phyloP scores from a whole-genome alignment of 345 rosid species.

The Clarkia xantiana region DNA sequence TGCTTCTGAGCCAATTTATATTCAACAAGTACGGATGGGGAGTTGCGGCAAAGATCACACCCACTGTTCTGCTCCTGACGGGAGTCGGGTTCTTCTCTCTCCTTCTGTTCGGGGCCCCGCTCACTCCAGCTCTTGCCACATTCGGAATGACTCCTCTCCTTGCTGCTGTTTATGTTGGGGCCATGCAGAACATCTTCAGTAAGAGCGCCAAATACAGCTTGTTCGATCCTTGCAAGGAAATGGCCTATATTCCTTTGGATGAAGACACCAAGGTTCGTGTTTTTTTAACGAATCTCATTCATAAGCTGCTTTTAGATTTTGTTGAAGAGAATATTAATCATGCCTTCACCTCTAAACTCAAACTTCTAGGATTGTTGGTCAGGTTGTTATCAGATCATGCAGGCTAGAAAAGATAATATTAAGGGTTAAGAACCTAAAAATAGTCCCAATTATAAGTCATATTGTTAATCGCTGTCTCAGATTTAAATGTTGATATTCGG shows the following conservation, averaged over 20 bases:
- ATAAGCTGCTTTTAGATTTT: no score
- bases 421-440: no score
- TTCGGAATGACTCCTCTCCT: slow-evolving; percentile 94
- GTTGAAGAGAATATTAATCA: no score
- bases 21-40: slow-evolving; percentile 94
- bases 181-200: slow-evolving; percentile 97
- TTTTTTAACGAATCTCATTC: background rate
- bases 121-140: slow-evolving; percentile 51
- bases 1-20: slow-evolving; percentile 79
- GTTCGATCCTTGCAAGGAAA: slow-evolving; percentile 98
- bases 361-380: no score
- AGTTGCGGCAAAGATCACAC: slow-evolving; percentile 84
- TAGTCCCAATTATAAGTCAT: no score
- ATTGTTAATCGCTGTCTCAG: no score
- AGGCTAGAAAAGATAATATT: no score
- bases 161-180: slow-evolving; percentile 95
- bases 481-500: no score
- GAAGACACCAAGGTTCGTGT: slow-evolving; percentile 82
- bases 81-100: slow-evolving; percentile 92
- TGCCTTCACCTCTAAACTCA: no score
- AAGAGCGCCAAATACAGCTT: slow-evolving; percentile 98
- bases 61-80: slow-evolving; percentile 70
- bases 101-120: slow-evolving; percentile 60
- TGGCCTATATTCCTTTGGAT: slow-evolving; percentile 93
- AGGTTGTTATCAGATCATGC: no score